These are phyloP conservation scores for Wakefieldia striispora DNA, from an alignment of 768 basidiomycete species.

Conservation along the genomic window DNA sequence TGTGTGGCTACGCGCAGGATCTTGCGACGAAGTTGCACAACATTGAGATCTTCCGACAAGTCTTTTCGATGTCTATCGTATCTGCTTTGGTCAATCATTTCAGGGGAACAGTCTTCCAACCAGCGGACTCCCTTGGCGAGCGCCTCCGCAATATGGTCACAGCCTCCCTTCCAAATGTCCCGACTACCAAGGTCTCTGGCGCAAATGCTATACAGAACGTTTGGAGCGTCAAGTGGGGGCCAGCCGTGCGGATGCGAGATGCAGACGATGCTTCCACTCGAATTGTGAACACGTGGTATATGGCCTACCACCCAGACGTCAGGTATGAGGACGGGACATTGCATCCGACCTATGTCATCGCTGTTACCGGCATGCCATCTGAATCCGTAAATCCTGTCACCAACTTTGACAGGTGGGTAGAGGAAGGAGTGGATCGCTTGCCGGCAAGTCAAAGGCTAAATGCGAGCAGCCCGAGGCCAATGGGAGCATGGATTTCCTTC, in stretches of 20 bases:
- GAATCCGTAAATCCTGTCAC: not conserved
- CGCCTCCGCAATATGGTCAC: not conserved
- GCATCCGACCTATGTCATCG: conserved; percentile 9
- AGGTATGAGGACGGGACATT: conserved; percentile 5
- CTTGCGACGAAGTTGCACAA: conserved; percentile 12
- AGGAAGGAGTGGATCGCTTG: not conserved
- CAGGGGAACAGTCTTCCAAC: not conserved
- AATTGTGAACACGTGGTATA: conserved; percentile 8
- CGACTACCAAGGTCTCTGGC: no score
- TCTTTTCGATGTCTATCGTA: conserved; percentile 6
- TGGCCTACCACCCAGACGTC: conserved; percentile 3
- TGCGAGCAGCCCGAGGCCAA: not conserved
- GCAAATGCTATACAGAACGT: no score
- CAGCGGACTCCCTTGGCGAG: not conserved
- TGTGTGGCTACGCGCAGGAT: conserved; percentile 13
- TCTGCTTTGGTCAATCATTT: not conserved
- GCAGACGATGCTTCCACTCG: not conserved
- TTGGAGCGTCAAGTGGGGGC: conserved; percentile 2
- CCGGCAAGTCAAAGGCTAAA: not conserved
- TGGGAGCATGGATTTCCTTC: not conserved
- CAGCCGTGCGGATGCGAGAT: conserved; percentile 3
- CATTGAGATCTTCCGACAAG: conserved; percentile 4
- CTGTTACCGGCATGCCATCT: not conserved
- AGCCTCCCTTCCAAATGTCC: no score
- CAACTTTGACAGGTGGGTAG: conserved; percentile 2